Evolutionary conservation across 2,329 filamentous ascomycete genomes (phyloP), one percentile per base, ranked within the genome.

Genomic region (Triangularia verruculosa): DNA sequence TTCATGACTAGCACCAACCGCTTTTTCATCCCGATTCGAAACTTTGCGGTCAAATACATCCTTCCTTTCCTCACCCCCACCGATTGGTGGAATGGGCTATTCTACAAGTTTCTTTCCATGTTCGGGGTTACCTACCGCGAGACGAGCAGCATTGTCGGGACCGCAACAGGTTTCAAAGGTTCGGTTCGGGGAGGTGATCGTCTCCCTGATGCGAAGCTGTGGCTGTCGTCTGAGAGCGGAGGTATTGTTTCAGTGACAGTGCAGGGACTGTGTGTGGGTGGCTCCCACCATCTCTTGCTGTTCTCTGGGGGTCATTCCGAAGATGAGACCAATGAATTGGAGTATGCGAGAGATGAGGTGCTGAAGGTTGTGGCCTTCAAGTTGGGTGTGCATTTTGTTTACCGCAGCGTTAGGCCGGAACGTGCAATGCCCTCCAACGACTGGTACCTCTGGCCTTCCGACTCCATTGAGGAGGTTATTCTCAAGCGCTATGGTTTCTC

Each of bases 171-270:
- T 3, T 75, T 72, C 53, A 66, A 64, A 1, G 78, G 78, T 0
- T 69, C 67, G 0, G 67, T 84, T 2, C 74, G 75, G 52, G 80
- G 80, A 30, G 82, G 82, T 1, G 79, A 83, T 67, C 77, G 83
- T 13, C 72, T 80, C 3, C 77, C 77, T 0, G 78, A 82, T 62
- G 77, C 76, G 3, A 67, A 65, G 57, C 27, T 78, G 24, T 43
- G 52, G 64, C 51, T 11, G 59, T 39, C 0, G 68, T 63, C 22
- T 64, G 58, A 9, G 61, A 61, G 15, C 58, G 20, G 52, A 43
- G n/a, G 13, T 64, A 67, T 39, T n/a, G n/a, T 8, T 47, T 17
- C 39, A 57, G 65, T 57, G 32, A 70, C 64, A n/a, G 25, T 78
- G 12, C 68, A 73, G 39, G 66, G 63, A 15, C 52, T 77, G 5